Percentiles rank a stretch among this genome's conserved stretches.
Evolutionary conservation across 2,329 filamentous ascomycete genomes (phyloP).

Genomic region (Ambrosiella cleistominuta): DNA sequence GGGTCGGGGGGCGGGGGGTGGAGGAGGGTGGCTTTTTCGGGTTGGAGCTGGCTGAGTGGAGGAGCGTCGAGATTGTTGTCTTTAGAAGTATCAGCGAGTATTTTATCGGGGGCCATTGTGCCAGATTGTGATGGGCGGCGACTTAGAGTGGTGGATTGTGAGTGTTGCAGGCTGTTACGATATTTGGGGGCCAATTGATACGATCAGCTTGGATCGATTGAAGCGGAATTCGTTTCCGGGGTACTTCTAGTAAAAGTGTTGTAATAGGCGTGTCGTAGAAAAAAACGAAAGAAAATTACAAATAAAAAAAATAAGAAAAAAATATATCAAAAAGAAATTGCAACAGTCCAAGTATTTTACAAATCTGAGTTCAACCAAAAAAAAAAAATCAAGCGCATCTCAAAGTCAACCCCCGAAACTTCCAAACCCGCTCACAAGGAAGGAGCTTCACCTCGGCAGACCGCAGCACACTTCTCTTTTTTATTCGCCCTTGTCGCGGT

Average conservation of each 20-base stretch:
- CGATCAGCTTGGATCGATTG: neutral
- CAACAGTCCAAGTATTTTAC: neutral
- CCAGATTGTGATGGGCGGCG: neutral
- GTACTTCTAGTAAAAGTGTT: neutral
- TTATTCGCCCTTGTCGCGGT: too few relatives aligned
- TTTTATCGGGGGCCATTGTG: slow-evolving; percentile 3
- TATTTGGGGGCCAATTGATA: neutral
- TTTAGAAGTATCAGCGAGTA: neutral
- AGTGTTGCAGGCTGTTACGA: neutral
- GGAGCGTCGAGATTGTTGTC: neutral
- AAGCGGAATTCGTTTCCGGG: neutral
- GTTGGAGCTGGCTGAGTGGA: slow-evolving; percentile 9
- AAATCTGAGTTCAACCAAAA: neutral
- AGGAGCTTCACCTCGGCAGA: neutral
- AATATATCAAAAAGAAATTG: neutral
- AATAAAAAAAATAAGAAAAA: neutral
- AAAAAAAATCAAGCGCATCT: too few relatives aligned
- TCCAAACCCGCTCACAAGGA: neutral
- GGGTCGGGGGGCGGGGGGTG: slow-evolving; percentile 58
- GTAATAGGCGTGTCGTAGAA: too few relatives aligned
- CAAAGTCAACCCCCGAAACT: too few relatives aligned
- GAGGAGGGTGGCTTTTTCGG: slow-evolving; percentile 29
- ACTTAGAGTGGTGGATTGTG: neutral
- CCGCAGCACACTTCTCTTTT: neutral
- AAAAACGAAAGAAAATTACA: neutral